Evolutionary conservation across 257 asterid species (phyloP), one percentile per base, ranked within the genome.

Genomic region (Mitragyna speciosa): DNA sequence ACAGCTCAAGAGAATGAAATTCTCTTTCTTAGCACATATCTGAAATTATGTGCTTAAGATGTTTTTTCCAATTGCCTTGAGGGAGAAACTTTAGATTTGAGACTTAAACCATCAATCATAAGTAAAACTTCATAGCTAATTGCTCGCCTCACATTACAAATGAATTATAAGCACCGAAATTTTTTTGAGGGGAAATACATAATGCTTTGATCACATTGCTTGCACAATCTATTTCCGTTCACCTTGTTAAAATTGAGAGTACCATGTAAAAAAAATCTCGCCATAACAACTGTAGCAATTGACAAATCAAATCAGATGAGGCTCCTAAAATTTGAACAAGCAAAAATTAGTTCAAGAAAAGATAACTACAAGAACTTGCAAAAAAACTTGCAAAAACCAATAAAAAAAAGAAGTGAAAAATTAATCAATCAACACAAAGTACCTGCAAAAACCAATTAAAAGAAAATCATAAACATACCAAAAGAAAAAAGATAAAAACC

Each of bases 181-280:
- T 69, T 59, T 52, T 7, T n/a, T 19, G 73, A 77, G 79, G 54
- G 30, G 69, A n/a, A 76, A 28, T 30, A 77, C 49, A 47, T n/a
- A n/a, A n/a, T n/a, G n/a, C 81, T 64, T 75, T 76, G 52, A 17
- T 66, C 64, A 47, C 49, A 49, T 33, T 95, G 98, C 82, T 92
- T 95, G 90, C 99, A 95, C 75, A 95, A 93, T 80, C 76, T 87
- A 83, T 92, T 95, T 71, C 88, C 96, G 88, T 81, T 87, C 99
- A 93, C 92, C 79, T 48, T 90, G 85, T 91, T 95, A 82, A 95
- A 95, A 84, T 92, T 93, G 70, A 95, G 97, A 78, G 96, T 95
- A 70, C 95, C 97, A 72, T 91, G 91, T 95, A 93, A 89, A 93
- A 95, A 84, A 95, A 95, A 59, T 95, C 98, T 41, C 99, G 87